Evolutionary conservation across 441 rosid genomes (phyloP).

Genomic region (Capsella rubella): DNA sequence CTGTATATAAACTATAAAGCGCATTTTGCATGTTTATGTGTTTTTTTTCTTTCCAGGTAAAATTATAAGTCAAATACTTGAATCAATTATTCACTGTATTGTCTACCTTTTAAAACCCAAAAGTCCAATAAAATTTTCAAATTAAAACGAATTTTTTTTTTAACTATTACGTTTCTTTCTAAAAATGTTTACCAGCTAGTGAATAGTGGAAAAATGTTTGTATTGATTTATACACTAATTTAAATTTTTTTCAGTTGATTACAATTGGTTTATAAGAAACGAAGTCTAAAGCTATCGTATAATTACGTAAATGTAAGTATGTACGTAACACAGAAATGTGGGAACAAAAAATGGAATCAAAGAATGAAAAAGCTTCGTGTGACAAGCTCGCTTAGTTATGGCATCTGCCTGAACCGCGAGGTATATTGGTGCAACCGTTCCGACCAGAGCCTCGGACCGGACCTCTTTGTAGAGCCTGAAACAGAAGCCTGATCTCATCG

Average conservation of each 20-base stretch:
- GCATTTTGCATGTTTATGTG: constrained; percentile 23
- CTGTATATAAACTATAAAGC: constrained; percentile 40
- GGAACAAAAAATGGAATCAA: constrained; percentile 23
- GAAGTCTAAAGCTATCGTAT: constrained; percentile 19
- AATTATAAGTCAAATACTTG: constrained; percentile 27
- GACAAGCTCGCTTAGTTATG: constrained; percentile 25
- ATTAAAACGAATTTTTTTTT: neutral
- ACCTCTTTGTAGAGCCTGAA: constrained; percentile 43
- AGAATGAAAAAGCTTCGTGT: constrained; percentile 27
- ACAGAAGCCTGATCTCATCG: constrained; percentile 33
- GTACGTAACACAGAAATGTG: constrained; percentile 37
- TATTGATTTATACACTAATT: no score
- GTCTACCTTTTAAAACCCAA: constrained; percentile 25
- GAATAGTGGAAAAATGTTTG: neutral
- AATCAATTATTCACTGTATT: constrained; percentile 27
- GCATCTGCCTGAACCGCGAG: constrained; percentile 39
- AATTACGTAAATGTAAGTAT: constrained; percentile 34
- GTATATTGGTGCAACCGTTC: constrained; percentile 46
- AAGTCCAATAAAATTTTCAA: constrained; percentile 30
- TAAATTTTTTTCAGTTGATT: neutral
- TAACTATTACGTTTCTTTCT: constrained; percentile 5
- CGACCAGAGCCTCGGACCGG: constrained; percentile 35
- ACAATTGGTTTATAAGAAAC: constrained; percentile 11
- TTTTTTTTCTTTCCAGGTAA: neutral
- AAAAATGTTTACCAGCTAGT: constrained; percentile 19